Conservation (phyloP, 768 basidiomycete species). For the Crucibulum laeve region DNA sequence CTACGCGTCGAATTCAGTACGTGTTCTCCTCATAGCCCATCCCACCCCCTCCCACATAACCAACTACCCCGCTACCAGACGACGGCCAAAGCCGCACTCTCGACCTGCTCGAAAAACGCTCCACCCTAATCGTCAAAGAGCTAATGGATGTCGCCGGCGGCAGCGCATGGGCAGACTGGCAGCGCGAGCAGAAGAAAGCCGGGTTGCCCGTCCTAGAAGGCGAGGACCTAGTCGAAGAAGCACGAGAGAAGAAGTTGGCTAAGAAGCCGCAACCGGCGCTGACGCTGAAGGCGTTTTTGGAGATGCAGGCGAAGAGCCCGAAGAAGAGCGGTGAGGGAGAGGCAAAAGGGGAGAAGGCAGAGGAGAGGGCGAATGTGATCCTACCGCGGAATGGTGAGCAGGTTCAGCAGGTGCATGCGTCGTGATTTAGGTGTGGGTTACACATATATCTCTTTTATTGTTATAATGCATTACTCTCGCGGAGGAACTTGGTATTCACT, state of each 20-base stretch:
- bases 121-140: conserved; percentile 61
- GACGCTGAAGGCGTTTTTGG: not conserved
- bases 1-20: conserved; percentile 61
- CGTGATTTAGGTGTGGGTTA: too few species aligned
- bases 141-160: conserved; percentile 68
- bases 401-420: too few species aligned
- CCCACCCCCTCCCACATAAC: not conserved
- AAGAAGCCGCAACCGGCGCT: too few species aligned
- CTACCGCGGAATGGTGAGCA: too few species aligned
- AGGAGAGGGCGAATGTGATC: too few species aligned
- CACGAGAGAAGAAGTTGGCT: conserved; percentile 6
- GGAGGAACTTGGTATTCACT: too few species aligned
- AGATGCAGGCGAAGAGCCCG: not conserved
- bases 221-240: conserved; percentile 21
- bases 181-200: conserved; percentile 36
- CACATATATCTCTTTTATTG: too few species aligned
- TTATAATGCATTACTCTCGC: too few species aligned
- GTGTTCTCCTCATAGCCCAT: conserved; percentile 20
- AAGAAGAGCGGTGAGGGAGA: not conserved
- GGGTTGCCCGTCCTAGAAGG: conserved; percentile 47
- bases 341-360: too few species aligned
- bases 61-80: conserved; percentile 23
- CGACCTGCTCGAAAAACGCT: conserved; percentile 65
- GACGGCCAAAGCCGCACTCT: conserved; percentile 45
- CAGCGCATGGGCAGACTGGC: conserved; percentile 54